These are phyloP conservation scores for Fusarium concolor DNA, from an alignment of 2,329 filamentous ascomycete species.

Conservation along the genomic window DNA sequence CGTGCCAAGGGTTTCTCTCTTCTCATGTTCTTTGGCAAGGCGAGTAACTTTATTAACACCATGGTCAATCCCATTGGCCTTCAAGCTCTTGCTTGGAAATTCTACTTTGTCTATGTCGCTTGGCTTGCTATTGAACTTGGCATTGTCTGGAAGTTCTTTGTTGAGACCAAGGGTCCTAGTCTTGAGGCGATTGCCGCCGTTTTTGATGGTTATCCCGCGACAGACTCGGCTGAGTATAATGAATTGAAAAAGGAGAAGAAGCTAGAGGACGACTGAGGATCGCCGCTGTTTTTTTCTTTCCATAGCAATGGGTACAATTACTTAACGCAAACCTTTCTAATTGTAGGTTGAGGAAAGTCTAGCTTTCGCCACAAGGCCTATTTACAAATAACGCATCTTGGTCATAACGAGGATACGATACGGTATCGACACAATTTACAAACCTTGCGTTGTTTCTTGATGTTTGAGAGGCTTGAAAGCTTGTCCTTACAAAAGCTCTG, in stretches of 20 bases:
- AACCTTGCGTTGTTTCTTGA: too few relatives aligned
- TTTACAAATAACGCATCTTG: too few relatives aligned
- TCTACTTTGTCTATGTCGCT: neutral
- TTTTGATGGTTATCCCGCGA: neutral
- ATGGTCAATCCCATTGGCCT: constrained; percentile 8
- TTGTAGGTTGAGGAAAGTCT: too few relatives aligned
- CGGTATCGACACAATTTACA: too few relatives aligned
- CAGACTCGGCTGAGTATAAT: neutral
- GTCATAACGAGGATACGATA: too few relatives aligned
- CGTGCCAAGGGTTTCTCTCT: constrained; percentile 32
- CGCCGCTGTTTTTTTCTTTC: too few relatives aligned
- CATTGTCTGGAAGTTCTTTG: neutral
- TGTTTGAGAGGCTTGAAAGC: too few relatives aligned
- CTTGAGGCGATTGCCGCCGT: constrained; percentile 1
- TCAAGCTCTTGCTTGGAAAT: constrained; percentile 1
- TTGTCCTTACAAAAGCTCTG: too few relatives aligned
- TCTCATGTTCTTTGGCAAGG: constrained; percentile 30
- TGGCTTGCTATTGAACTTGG: constrained; percentile 9
- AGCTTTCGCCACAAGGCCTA: too few relatives aligned
- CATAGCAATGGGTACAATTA: too few relatives aligned
- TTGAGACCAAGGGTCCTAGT: constrained; percentile 4
- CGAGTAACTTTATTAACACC: constrained; percentile 8
- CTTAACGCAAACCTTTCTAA: too few relatives aligned
- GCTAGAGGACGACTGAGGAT: neutral
- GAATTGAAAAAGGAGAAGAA: neutral